These are phyloP conservation scores for Heritiera fomes DNA, from an alignment of 345 rosid species.

Conservation along the genomic window DNA sequence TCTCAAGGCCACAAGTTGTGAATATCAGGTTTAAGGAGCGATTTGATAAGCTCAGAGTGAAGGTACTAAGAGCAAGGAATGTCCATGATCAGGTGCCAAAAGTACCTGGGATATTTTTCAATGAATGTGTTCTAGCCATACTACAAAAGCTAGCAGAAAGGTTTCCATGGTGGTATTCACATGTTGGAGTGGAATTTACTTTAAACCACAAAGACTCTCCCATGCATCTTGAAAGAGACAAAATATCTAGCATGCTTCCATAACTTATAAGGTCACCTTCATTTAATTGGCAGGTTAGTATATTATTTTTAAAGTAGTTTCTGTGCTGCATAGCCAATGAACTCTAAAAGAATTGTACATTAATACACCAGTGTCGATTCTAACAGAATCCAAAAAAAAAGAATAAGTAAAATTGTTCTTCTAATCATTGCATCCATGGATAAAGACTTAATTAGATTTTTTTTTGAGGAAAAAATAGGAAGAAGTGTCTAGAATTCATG, in stretches of 20 bases:
- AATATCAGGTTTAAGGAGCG: conserved; percentile 29
- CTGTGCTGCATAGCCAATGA: background rate
- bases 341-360: background rate
- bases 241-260: conserved; percentile 22
- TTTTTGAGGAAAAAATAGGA: background rate
- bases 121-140: conserved; percentile 6
- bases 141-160: conserved; percentile 10
- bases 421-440: background rate
- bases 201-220: conserved; percentile 28
- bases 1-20: conserved; percentile 34
- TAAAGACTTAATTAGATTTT: background rate
- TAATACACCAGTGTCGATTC: background rate
- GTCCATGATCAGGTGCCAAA: conserved; percentile 29
- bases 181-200: conserved; percentile 31
- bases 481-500: background rate
- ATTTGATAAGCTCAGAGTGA: conserved; percentile 27
- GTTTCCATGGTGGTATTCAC: conserved; percentile 28
- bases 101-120: conserved; percentile 31
- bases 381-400: background rate
- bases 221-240: conserved; percentile 26
- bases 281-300: conserved; percentile 28
- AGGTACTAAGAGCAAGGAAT: conserved; percentile 28
- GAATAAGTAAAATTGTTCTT: background rate
- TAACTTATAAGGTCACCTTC: conserved; percentile 34
- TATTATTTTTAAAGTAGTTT: background rate